Percentiles rank a stretch among this genome's conserved stretches.
These are phyloP conservation scores for Pilaira anomala DNA, from an alignment of 192 early-diverging fungal genomes.

Conservation along the genomic window DNA sequence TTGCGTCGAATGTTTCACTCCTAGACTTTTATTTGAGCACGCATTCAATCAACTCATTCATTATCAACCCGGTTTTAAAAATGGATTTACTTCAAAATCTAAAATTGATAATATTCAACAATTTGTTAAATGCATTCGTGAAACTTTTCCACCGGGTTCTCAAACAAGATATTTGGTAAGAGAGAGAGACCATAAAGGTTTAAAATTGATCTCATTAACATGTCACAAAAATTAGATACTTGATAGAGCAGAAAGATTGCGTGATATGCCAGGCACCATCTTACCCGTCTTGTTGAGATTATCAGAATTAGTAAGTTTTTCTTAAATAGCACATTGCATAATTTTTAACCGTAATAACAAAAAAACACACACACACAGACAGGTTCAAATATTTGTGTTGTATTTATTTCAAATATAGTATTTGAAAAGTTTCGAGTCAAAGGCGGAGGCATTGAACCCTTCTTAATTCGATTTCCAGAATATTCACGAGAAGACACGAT, in stretches of 20 bases:
- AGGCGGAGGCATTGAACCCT: slow-evolving; percentile 58
- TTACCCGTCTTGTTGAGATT: slow-evolving; percentile 70
- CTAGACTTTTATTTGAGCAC: slow-evolving; percentile 76
- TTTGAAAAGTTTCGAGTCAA: slow-evolving; percentile 80
- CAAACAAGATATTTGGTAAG: neutral
- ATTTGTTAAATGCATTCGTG: slow-evolving; percentile 53
- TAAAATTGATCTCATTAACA: too few species aligned
- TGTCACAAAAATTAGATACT: neutral
- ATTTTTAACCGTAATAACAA: too few species aligned
- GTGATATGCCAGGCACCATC: slow-evolving; percentile 63
- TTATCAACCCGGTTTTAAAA: slow-evolving; percentile 43
- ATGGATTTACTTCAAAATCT: slow-evolving; percentile 43
- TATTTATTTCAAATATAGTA: slow-evolving; percentile 68
- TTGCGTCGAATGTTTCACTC: slow-evolving; percentile 74
- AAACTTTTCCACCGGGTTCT: slow-evolving; percentile 1
- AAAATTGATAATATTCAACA: slow-evolving; percentile 70
- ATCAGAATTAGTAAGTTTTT: slow-evolving; percentile 58
- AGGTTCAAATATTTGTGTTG: slow-evolving; percentile 57
- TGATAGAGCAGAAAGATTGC: slow-evolving; percentile 78
- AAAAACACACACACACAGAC: too few species aligned
- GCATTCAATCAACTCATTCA: slow-evolving; percentile 64
- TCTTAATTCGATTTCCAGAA: slow-evolving; percentile 67
- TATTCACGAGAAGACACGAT: slow-evolving; percentile 72
- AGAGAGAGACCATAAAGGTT: neutral
- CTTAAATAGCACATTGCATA: neutral